A percentile compares a stretch with the other conserved stretches of the same genome.
Conservation (phyloP, 305 asterid species). For the Lippia alba region DNA sequence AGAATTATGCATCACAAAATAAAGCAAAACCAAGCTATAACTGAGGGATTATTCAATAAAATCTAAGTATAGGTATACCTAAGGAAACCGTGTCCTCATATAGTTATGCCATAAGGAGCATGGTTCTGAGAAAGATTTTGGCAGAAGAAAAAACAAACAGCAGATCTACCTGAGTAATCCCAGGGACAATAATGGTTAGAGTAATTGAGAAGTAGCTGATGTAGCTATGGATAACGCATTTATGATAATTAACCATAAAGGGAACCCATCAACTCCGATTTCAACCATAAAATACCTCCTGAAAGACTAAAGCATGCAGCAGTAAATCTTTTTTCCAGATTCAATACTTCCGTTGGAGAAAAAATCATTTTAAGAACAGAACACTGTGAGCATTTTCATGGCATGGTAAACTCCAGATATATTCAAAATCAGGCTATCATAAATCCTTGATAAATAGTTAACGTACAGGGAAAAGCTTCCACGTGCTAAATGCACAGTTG, state of each 20-base stretch:
- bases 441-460: not conserved
- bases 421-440: not conserved
- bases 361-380: too few species aligned
- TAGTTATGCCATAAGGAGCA: not conserved
- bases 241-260: not conserved
- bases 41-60: not conserved
- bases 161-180: not conserved
- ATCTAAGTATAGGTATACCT: not conserved
- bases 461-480: not conserved
- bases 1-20: not conserved
- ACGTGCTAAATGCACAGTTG: not conserved
- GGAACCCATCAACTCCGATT: slow-evolving; percentile 1
- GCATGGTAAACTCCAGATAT: not conserved
- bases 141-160: not conserved
- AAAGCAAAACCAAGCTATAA: not conserved
- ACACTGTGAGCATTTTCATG: not conserved
- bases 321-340: not conserved
- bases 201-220: not conserved
- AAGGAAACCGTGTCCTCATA: not conserved
- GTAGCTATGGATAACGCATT: not conserved
- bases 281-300: not conserved
- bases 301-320: not conserved
- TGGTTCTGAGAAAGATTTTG: not conserved
- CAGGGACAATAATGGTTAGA: not conserved
- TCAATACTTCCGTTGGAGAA: not conserved